phyloP scores from a whole-genome alignment of 1,139 yeast genomes.

The Eremothecium sinecaudum region DNA sequence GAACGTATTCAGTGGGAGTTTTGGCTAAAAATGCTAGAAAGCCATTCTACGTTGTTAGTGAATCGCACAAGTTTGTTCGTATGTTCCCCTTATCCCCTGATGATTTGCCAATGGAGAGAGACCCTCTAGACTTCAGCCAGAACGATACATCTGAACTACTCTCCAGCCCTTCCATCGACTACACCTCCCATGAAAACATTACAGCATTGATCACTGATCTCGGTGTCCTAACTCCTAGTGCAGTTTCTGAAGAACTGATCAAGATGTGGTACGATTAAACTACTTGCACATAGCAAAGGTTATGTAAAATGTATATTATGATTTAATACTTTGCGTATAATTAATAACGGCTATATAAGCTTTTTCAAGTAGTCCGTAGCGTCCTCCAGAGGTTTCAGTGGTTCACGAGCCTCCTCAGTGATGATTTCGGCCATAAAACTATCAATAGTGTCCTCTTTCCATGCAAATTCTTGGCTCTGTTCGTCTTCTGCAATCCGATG shows the following conservation, averaged over 20 bases:
- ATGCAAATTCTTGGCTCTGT: slow-evolving; percentile 34
- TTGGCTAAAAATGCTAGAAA: slow-evolving; percentile 83
- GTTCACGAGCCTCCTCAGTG: slow-evolving; percentile 18
- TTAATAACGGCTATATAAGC: slow-evolving; percentile 10
- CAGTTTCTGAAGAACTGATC: slow-evolving; percentile 93
- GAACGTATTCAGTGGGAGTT: slow-evolving; percentile 91
- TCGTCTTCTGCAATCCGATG: slow-evolving; percentile 74
- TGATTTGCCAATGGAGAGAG: slow-evolving; percentile 64
- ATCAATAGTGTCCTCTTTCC: slow-evolving; percentile 26
- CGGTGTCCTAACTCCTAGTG: slow-evolving; percentile 94
- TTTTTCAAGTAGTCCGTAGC: slow-evolving; percentile 20
- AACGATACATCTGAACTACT: slow-evolving; percentile 29
- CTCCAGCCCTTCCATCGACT: slow-evolving; percentile 59
- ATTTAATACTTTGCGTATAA: slow-evolving; percentile 2
- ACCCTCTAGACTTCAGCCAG: slow-evolving; percentile 37
- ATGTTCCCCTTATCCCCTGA: slow-evolving; percentile 90
- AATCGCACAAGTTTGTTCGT: slow-evolving; percentile 92
- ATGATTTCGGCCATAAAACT: slow-evolving; percentile 24
- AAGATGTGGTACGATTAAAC: slow-evolving; percentile 92
- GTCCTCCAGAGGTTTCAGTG: slow-evolving; percentile 17
- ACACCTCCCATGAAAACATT: slow-evolving; percentile 90
- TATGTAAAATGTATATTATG: slow-evolving; percentile 3
- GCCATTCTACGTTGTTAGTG: slow-evolving; percentile 91
- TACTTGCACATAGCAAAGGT: neutral
- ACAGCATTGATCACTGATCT: slow-evolving; percentile 94